Evolutionary conservation across 1,284 basidiomycete genomes (phyloP), one percentile per base, ranked within the genome.

Genomic region (Microbotryum intermedium): DNA sequence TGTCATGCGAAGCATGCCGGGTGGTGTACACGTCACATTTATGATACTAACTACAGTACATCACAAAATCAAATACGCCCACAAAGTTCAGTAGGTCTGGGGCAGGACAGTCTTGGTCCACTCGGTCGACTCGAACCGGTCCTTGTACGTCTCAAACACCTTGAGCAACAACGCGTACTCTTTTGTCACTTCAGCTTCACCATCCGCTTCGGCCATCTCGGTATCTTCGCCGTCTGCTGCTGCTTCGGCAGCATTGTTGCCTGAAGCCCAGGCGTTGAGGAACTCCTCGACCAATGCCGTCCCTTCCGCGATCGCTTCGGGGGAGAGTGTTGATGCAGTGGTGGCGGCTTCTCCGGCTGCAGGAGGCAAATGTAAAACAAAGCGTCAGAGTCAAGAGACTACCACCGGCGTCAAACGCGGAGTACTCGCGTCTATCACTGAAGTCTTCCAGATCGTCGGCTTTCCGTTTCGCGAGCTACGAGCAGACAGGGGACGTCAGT

Each of bases 371-470:
- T 23, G 30, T 20, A 42, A 6, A 34, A 30, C 53, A 63, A 30
- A 56, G 53, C 16, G 42, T 50, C 29, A 20, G 39, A 6, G 49
- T 25, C 21, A 7, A 42, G 34, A 26, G 50, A 51, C 11, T 2
- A 1, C 8, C 6, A n/a, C 4, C 4, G 6, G 42, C 11, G 16
- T 13, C 13, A 16, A 18, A 34, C 8, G 10, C 2, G 16, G 18
- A 21, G 10, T 8, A 56, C 61, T 30, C 8, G 61, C 66, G 51
- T 6, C 44, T 47, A 45, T 65, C 60, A 29, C 49, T 57, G 29
- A 93, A 94, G 72, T 97, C 92, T 77, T 99, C 95, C 30, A 99
- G 78, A 69, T 97, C 94, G 69, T 94, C 90, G 0, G 94, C 94
- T 73, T 97, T 98, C 50, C 87, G 82, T 75, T 90, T 90, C 6